Base-by-base conservation (phyloP, 805 yeast genomes). In the Ogataea nitratoaversa region DNA sequence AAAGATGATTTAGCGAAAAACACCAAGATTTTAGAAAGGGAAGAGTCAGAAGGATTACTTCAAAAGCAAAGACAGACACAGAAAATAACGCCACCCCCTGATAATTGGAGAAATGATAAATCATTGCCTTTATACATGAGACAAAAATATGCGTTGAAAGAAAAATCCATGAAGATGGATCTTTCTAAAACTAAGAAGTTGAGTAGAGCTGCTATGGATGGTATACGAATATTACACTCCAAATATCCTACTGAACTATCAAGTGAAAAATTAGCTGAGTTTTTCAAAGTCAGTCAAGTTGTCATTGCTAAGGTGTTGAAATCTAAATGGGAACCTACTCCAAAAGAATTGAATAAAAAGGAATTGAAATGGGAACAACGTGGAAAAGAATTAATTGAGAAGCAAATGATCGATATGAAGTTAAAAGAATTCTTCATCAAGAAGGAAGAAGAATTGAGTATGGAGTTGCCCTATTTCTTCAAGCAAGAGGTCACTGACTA, bases 261-360 rank as follows among this genome's bases (percentile, higher is more conserved):
- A 4, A 71, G 82, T 2, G 64, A 66, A 3, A 82, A 78, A 32
- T 57, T 90, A 5, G 82, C 88, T 0, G 66, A 72, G 24, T 73
- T 72, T 54, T 89, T 83, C 61, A 67, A 73, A 36, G 71, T 87
- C 5, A 83, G 93, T 1, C 91, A 95, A 1, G 95, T 89, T 49
- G 85, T 90, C 0, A 74, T 89, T 2, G 68, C 95, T 43, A 73
- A 95, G 47, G 87, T 90, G 16, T 57, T 90, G 48, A 80, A 78
- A 56, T 80, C 91, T 5, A 77, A 72, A 29, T 90, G 95, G 95
- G 62, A 58, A 14, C 95, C 96, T 0, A 67, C 60, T 4, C 71
- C 65, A 1, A 71, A 69, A n/a, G 85, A 81, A 43, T 72, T 67
- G 30, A 70, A 60, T 5, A 59, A 53, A 22, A 56, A 72, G 14